phyloP scores from a whole-genome alignment of 352 stramenopile species.

The Globisporangium cystogenes region DNA sequence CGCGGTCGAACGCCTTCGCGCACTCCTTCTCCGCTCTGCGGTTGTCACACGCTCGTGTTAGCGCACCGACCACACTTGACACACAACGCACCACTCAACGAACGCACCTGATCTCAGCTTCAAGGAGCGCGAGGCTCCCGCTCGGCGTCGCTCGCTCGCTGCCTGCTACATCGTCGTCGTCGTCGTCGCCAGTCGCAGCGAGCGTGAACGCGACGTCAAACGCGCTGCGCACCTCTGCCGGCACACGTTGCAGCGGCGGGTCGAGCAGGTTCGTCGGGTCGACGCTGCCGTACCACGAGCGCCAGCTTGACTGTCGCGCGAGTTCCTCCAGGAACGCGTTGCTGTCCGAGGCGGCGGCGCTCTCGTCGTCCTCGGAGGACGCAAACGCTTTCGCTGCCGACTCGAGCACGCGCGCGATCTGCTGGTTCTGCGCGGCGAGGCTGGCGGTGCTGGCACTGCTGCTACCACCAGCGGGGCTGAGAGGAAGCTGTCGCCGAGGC shows the following conservation, averaged over 20 bases:
- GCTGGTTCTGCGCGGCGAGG: not conserved
- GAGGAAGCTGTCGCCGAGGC: slow-evolving; percentile 3
- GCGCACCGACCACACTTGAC: not conserved
- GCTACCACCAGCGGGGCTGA: not conserved
- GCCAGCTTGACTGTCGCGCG: slow-evolving; percentile 36
- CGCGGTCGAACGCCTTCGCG: slow-evolving; percentile 36
- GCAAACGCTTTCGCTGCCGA: not conserved
- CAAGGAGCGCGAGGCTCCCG: slow-evolving; percentile 23
- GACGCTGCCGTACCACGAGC: slow-evolving; percentile 51
- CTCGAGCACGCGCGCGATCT: not conserved
- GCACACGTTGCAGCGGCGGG: slow-evolving; percentile 30
- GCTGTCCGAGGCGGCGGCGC: not conserved
- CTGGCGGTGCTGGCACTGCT: not conserved
- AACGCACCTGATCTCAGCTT: slow-evolving; percentile 43
- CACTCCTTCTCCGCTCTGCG: slow-evolving; percentile 30
- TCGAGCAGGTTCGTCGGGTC: slow-evolving; percentile 41
- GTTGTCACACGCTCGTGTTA: slow-evolving; percentile 8
- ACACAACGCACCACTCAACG: not conserved
- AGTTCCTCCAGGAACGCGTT: slow-evolving; percentile 52
- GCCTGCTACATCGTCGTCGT: slow-evolving; percentile 4
- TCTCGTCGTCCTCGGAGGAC: not conserved
- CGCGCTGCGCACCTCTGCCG: slow-evolving; percentile 18
- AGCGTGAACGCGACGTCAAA: slow-evolving; percentile 8
- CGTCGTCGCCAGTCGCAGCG: slow-evolving; percentile 1
- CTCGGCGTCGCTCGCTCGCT: not conserved